Evolutionary conservation across 78 protist genomes (phyloP), one percentile per base, ranked within the genome.

Genomic region (Guillardia theta): DNA sequence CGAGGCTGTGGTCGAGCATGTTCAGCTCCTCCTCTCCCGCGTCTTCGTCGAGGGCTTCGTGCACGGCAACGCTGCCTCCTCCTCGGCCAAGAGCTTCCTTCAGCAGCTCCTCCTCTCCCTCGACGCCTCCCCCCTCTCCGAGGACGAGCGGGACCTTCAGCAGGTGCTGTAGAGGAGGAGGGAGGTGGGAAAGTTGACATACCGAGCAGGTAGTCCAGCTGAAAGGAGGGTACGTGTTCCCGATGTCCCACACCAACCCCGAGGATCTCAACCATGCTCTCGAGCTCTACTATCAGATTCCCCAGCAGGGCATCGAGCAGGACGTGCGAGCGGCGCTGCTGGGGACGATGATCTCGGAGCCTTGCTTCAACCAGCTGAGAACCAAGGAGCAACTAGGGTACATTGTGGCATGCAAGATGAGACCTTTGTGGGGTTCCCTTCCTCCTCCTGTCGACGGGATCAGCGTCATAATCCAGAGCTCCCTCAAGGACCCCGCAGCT

Each of bases 331-430:
- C 70, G 1, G 70, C 70, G 27, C 70, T 58, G 70, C 27, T 70
- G 22, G 64, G 53, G 36, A 92, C 88, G 54, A 44, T 94, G 44
- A 4, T 76, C 18, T 3, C 36, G 22, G 64, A 92, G 93, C 96
- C 94, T 18, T 33, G 62, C 45, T 95, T 95, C 96, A n/a, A 95
- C 62, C 95, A 95, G 92, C 94, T 95, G 15, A 95, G 96, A 44
- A 93, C 96, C 50, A 78, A 88, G 87, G 95, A 95, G 83, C 96
- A 95, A 92, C 95, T 95, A 12, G 96, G 96, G 27, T 95, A 88
- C 64, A 64, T 64, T 18, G 96, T 92, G 36, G 33, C 83, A 18
- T 18, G 9, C 6, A 36, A 43, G 1, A 15, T 43, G 4, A 24
- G 22, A 43, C 22, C 83, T 53, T 15, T 41, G 44, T 2, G 45